Evolutionary conservation across 1,139 yeast genomes (phyloP).

Genomic region (Geotrichum candidum): DNA sequence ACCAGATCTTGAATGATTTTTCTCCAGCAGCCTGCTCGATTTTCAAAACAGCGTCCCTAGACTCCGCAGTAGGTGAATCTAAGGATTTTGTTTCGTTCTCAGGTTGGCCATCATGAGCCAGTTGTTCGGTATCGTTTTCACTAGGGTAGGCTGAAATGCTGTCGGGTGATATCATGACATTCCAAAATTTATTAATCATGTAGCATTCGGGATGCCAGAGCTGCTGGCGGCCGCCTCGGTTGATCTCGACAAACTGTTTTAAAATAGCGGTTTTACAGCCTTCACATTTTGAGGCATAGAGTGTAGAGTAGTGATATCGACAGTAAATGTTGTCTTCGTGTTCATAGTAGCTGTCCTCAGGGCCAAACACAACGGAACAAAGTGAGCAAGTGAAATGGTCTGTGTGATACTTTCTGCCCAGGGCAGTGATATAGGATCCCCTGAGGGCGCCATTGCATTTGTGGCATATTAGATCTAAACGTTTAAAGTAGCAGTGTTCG

Average conservation of each 20-base stretch:
- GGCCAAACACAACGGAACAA: conserved; percentile 82
- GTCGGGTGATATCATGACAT: conserved; percentile 43
- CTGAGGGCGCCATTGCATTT: conserved; percentile 81
- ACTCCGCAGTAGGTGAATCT: conserved; percentile 37
- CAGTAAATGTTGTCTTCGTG: conserved; percentile 80
- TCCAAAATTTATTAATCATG: conserved; percentile 97
- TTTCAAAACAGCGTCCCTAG: conserved; percentile 40
- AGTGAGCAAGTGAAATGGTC: conserved; percentile 92
- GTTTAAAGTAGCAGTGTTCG: conserved; percentile 85
- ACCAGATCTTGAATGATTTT: conserved; percentile 78
- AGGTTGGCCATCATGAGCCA: neutral
- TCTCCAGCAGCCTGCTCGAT: conserved; percentile 60
- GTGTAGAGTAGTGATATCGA: conserved; percentile 81
- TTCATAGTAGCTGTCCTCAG: conserved; percentile 90
- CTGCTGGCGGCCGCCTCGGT: conserved; percentile 83
- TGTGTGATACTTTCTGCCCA: conserved; percentile 86
- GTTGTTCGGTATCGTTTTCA: neutral
- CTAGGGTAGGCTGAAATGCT: conserved; percentile 4
- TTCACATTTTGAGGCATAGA: conserved; percentile 84
- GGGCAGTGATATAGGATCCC: conserved; percentile 91
- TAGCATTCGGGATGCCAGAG: conserved; percentile 99
- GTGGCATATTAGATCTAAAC: conserved; percentile 74
- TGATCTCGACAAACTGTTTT: conserved; percentile 89
- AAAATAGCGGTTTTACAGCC: conserved; percentile 90
- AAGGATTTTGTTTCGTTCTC: neutral